Base-by-base conservation (phyloP, 345 rosid species). In the Ricinus communis region DNA sequence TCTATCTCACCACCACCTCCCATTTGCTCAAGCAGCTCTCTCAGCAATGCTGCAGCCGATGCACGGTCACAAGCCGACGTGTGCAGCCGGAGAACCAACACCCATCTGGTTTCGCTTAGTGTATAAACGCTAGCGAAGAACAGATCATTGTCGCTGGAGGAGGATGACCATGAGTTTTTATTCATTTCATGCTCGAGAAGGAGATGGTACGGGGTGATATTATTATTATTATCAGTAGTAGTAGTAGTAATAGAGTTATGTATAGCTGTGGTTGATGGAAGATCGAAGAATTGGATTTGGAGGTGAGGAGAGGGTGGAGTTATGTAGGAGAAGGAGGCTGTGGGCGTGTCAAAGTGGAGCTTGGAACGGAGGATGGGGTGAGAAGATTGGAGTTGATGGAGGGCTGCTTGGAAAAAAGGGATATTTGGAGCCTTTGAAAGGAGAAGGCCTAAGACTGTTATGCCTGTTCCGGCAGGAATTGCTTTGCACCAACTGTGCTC, bases 401-500 rank as follows among this genome's bases (percentile, higher is more conserved):
- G 81, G 79, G 85, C 83, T 8, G 57, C 57, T 75, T 83, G 86
- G 80, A 91, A 79, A 74, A 60, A 52, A 19, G 77, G 57, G 49
- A 86, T 72, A 43, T 85, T 64, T 0, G 87, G 89, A 0, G 71
- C 77, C 61, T 79, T 79, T 14, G 86, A 70, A 7, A 88, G 77
- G 62, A 82, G 84, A 70, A 94, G 91, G 57, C 86, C 84, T 16
- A 94, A 75, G 73, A 90, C 97, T 22, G 96, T 86, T 79, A 83
- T 83, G 64, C 97, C 97, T 18, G 96, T 94, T 57, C 98, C 98
- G n/a, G 68, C 71, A 2, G 87, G 83, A 12, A 91, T 88, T 5
- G 96, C 95, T 77, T 76, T 85, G 87, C 97, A 94, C 98, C 97
- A 94, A 67, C 96, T 87, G 72, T 80, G 80, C 79, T 94, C 96